Percentiles rank a stretch among this genome's conserved stretches.
Evolutionary conservation across 1,139 yeast genomes (phyloP).

Genomic region (Pichia sp.): DNA sequence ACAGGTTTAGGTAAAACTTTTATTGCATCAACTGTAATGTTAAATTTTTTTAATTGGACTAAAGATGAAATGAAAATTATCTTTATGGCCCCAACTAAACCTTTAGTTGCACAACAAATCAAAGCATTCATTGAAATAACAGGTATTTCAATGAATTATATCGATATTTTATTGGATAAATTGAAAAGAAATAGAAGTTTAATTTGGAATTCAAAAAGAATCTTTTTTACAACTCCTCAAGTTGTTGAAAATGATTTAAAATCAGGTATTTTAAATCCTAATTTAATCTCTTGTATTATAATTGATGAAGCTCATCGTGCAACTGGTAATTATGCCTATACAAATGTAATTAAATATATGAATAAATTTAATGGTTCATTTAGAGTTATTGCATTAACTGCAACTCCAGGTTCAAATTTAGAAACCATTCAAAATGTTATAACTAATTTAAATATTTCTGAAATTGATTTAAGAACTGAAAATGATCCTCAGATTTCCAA

Average conservation of each 20-base stretch:
- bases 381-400: slow-evolving; percentile 81
- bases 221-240: slow-evolving; percentile 94
- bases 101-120: slow-evolving; percentile 95
- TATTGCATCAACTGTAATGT: slow-evolving; percentile 90
- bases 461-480: slow-evolving; percentile 82
- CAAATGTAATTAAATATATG: slow-evolving; percentile 61
- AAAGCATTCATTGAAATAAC: slow-evolving; percentile 87
- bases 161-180: slow-evolving; percentile 78
- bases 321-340: slow-evolving; percentile 83
- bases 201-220: slow-evolving; percentile 70
- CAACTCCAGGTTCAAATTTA: slow-evolving; percentile 87
- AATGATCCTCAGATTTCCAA: slow-evolving; percentile 70
- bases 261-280: slow-evolving; percentile 70
- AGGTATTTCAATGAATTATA: slow-evolving; percentile 69
- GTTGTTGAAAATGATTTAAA: slow-evolving; percentile 87
- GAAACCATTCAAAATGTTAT: slow-evolving; percentile 87
- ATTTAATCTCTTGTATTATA: slow-evolving; percentile 64
- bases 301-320: slow-evolving; percentile 97
- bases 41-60: slow-evolving; percentile 85
- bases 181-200: slow-evolving; percentile 56
- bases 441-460: slow-evolving; percentile 63
- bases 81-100: slow-evolving; percentile 96
- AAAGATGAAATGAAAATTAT: slow-evolving; percentile 60
- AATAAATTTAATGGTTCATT: slow-evolving; percentile 56
- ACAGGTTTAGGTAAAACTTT: slow-evolving; percentile 98